Evolutionary conservation across 1,284 basidiomycete genomes (phyloP).

Genomic region (Ceratobasidium sp.): DNA sequence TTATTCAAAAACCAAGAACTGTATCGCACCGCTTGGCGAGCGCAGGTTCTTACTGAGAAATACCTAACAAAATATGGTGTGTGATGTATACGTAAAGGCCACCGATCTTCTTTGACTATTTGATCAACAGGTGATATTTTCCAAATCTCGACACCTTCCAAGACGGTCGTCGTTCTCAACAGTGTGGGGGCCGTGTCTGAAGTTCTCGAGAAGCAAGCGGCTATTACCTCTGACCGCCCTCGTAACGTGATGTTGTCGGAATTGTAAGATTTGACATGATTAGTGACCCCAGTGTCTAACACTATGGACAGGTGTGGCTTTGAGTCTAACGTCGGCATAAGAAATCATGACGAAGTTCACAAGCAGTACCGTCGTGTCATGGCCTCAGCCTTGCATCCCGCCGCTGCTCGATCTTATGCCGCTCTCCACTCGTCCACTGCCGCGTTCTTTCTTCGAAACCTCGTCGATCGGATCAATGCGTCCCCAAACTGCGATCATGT

Average conservation of each 20-base stretch:
- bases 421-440: neutral
- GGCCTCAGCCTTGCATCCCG: no score
- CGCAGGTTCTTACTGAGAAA: neutral
- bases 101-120: neutral
- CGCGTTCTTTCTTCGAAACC: neutral
- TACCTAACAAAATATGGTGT: conserved; percentile 15
- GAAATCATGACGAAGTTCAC: conserved; percentile 16
- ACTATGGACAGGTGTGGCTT: neutral
- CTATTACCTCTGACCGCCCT: neutral
- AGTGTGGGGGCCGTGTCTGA: neutral
- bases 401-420: conserved; percentile 18
- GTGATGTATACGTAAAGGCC: neutral
- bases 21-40: neutral
- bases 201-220: conserved; percentile 1
- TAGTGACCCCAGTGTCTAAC: neutral
- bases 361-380: neutral
- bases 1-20: conserved; percentile 15
- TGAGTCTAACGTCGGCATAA: neutral
- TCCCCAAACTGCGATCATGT: neutral
- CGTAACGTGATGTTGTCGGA: conserved; percentile 17
- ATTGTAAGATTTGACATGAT: neutral
- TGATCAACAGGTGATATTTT: neutral
- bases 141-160: conserved; percentile 8
- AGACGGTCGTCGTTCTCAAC: conserved; percentile 2
- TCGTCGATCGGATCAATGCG: neutral